Evolutionary conservation across 306 rosid species (phyloP).

Genomic region (Betula pendula): DNA sequence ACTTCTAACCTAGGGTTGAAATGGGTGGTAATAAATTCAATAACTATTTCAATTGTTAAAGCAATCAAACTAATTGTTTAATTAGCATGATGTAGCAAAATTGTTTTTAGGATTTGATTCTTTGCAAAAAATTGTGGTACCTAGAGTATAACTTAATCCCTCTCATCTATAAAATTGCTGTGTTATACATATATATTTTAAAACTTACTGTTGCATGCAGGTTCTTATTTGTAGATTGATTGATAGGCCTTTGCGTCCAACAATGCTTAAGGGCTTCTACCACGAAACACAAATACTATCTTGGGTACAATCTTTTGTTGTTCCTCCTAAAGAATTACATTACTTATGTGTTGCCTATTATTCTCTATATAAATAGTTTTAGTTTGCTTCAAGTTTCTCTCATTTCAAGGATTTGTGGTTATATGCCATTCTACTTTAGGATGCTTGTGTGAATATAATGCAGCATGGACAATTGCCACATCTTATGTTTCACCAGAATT

Average conservation of each 20-base stretch:
- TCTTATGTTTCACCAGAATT: neutral
- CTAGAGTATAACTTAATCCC: neutral
- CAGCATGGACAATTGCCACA: too few relatives aligned
- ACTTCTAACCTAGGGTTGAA: too few relatives aligned
- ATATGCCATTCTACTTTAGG: neutral
- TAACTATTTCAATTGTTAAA: neutral
- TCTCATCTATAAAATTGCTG: neutral
- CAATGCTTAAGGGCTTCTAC: slow-evolving; percentile 92
- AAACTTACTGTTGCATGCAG: slow-evolving; percentile 50
- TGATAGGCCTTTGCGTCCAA: slow-evolving; percentile 96
- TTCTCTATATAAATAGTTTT: slow-evolving; percentile 1
- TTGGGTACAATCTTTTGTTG: slow-evolving; percentile 59
- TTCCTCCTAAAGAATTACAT: slow-evolving; percentile 19
- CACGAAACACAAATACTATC: slow-evolving; percentile 94
- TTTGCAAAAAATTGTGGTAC: neutral
- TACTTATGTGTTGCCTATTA: slow-evolving; percentile 20
- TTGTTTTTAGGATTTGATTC: neutral
- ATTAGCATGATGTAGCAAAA: neutral
- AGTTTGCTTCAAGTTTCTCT: slow-evolving; percentile 13
- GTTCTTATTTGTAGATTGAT: slow-evolving; percentile 97
- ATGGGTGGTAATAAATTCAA: neutral
- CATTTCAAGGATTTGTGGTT: neutral
- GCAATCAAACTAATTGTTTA: neutral
- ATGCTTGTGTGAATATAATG: neutral
- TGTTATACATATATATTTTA: neutral